Evolutionary conservation across 1,284 basidiomycete genomes (phyloP).

Genomic region (Marasmius tenuissimus): DNA sequence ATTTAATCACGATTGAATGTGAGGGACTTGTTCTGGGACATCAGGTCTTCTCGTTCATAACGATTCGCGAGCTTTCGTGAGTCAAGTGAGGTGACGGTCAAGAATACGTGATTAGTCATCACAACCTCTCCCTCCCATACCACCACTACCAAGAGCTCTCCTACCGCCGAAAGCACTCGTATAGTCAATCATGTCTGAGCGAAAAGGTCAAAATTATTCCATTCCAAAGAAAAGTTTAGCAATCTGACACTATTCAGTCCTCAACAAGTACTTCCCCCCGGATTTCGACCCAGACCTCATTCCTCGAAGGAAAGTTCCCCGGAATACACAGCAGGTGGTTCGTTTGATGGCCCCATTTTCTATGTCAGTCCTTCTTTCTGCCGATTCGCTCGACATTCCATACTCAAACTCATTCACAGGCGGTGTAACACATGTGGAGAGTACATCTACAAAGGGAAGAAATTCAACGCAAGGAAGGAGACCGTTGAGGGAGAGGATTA

Average conservation of each 20-base stretch:
- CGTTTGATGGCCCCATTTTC: constrained; percentile 99
- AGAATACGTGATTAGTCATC: neutral
- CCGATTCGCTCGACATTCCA: constrained; percentile 2
- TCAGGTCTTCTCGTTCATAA: neutral
- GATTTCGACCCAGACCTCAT: constrained; percentile 99
- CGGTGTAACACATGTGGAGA: constrained; percentile 95
- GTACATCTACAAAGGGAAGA: constrained; percentile 98
- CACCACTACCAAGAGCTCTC: neutral
- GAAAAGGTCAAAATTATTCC: constrained; percentile 59
- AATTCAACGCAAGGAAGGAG: constrained; percentile 99
- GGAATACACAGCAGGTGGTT: constrained; percentile 94
- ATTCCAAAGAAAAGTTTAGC: neutral
- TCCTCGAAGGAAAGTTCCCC: constrained; percentile 83
- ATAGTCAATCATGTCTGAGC: constrained; percentile 75
- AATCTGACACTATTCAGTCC: constrained; percentile 44
- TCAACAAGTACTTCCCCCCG: constrained; percentile 91
- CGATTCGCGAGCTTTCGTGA: neutral
- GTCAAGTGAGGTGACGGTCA: neutral
- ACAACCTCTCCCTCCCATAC: neutral
- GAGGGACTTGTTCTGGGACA: constrained; percentile 21
- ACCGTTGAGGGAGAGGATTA: constrained; percentile 97
- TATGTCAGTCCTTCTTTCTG: constrained; percentile 61
- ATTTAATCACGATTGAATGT: constrained; percentile 41
- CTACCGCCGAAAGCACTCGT: neutral
- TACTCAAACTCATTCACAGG: constrained; percentile 40